Evolutionary conservation across 2,329 filamentous ascomycete species (phyloP).

Genomic region (Trichoderma koningiopsis): DNA sequence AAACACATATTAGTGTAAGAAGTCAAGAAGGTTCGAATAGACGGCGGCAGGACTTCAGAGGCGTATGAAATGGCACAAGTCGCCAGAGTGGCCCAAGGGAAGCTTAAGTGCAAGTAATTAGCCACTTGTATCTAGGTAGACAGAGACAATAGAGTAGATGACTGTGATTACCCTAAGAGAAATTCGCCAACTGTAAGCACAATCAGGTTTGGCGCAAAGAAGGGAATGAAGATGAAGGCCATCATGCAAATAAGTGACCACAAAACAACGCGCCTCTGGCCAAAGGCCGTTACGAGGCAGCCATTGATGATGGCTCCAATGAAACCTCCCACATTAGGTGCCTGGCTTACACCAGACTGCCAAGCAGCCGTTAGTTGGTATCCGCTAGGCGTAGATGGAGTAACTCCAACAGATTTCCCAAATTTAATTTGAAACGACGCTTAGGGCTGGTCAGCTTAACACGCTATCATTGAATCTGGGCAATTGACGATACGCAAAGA

Average conservation of each 20-base stretch:
- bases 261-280: constrained; percentile 36
- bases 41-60: constrained; percentile 44
- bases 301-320: constrained; percentile 51
- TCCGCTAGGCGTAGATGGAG: background rate
- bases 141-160: no score
- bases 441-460: no score
- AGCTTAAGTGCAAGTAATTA: constrained; percentile 28
- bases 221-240: constrained; percentile 49
- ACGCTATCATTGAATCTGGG: no score
- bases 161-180: constrained; percentile 38
- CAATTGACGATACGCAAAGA: constrained; percentile 39
- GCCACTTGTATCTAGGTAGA: no score
- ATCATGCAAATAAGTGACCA: constrained; percentile 34
- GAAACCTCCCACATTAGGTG: constrained; percentile 49
- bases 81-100: constrained; percentile 50
- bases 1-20: constrained; percentile 52
- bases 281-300: constrained; percentile 47
- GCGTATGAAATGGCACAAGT: constrained; percentile 51
- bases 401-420: constrained; percentile 18
- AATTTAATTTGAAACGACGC: constrained; percentile 15
- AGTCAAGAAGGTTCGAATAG: constrained; percentile 48
- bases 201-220: constrained; percentile 45
- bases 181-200: constrained; percentile 48
- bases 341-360: constrained; percentile 53
- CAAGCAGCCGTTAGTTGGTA: constrained; percentile 50